Evolutionary conservation across 805 yeast species (phyloP), one percentile per base, ranked within the genome.

Genomic region (Ogataea thermomethanolica): DNA sequence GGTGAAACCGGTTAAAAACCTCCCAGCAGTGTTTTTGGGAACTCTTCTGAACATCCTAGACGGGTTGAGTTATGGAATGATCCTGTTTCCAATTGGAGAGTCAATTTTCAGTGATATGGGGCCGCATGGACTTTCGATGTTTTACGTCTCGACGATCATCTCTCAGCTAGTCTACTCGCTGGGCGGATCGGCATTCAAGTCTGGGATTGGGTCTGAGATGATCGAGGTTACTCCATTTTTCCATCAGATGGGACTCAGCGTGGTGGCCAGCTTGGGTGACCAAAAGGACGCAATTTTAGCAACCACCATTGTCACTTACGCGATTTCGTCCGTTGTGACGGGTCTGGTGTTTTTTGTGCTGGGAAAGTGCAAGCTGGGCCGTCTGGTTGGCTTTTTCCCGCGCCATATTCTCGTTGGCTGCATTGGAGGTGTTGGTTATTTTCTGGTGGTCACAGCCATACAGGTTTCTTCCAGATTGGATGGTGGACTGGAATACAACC

Each of bases 221-320:
- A 93, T 93, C 50, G 99, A 93, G 61, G 88, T 93, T n/a, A 95
- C 96, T 2, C 99, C 99, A 2, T 93, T 93, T 61, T 91, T 91
- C 69, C 99, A 93, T 57, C 74, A 95, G 2, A 90, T 93, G 95
- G 97, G 97, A 1, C 68, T 76, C 21, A 68, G 81, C 10, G 81
- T 93, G 35, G 68, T 81, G 59, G 8, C 37, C 7, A 52, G 71
- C 15, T 69, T 86, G 53, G 81, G 81, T 7, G 59, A 53, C 10
- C 40, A 56, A 12, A 37, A 49, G 28, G 74, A 71, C 8, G 79
- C 73, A 9, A 74, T 88, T 5, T 67, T 89, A 25, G 81, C 96
- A 1, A 93, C 99, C 0, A 88, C 96, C 0, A 78, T 93, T 14
- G 78, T 88, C 11, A 78, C 96, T 1, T 93, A 80, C 62, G 91